Conservation (phyloP, 2,329 filamentous ascomycete genomes). For the Arachnomyces sp. region DNA sequence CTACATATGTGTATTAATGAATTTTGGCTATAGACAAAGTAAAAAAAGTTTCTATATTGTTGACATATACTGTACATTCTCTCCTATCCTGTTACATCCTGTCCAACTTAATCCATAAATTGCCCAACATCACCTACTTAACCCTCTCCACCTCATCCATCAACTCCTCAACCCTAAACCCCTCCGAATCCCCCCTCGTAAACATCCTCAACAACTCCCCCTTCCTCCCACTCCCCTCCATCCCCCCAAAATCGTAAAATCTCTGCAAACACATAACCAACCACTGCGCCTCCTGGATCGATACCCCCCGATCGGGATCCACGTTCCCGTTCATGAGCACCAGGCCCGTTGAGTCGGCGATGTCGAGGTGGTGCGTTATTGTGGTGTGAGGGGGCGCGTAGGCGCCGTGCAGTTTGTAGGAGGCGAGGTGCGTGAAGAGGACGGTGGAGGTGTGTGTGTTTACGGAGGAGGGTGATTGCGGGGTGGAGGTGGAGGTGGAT, state of each 20-base stretch:
- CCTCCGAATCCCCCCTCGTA: slow-evolving; percentile 59
- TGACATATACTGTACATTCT: background rate
- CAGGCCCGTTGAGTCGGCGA: slow-evolving; percentile 63
- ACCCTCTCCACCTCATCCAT: slow-evolving; percentile 84
- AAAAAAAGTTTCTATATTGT: background rate
- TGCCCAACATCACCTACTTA: slow-evolving; percentile 21
- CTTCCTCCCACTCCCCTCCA: slow-evolving; percentile 51
- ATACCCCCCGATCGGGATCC: slow-evolving; percentile 65
- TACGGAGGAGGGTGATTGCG: slow-evolving; percentile 27
- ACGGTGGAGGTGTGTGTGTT: slow-evolving; percentile 60
- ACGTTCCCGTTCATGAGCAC: slow-evolving; percentile 82
- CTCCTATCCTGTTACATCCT: no score
- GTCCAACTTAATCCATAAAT: no score
- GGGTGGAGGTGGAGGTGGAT: slow-evolving; percentile 15
- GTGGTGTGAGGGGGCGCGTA: slow-evolving; percentile 90
- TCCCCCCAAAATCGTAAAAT: slow-evolving; percentile 65
- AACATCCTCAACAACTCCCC: slow-evolving; percentile 73
- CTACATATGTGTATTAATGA: background rate
- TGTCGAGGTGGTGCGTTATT: slow-evolving; percentile 80
- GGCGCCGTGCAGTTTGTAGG: slow-evolving; percentile 85
- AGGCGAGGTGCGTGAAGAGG: slow-evolving; percentile 86
- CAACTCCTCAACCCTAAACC: slow-evolving; percentile 75
- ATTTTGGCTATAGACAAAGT: background rate
- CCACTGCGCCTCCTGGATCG: slow-evolving; percentile 76
- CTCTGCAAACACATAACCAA: slow-evolving; percentile 86